These are phyloP conservation scores for Euphrasia confusa DNA, from an alignment of 257 asterid genomes.

Conservation along the genomic window DNA sequence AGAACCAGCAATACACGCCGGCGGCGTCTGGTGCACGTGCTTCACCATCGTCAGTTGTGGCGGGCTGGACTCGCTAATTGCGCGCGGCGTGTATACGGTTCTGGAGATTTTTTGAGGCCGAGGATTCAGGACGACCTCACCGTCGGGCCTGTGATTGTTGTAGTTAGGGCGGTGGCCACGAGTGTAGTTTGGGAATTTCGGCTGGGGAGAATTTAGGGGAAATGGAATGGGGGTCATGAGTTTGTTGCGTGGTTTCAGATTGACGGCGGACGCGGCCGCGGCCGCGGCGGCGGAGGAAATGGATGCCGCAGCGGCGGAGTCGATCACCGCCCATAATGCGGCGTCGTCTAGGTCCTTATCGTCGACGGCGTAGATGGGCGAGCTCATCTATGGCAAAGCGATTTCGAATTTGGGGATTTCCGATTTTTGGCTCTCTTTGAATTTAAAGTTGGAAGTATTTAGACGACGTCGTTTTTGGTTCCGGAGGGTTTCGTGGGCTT, in stretches of 20 bases:
- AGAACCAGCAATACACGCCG: slow-evolving; percentile 27
- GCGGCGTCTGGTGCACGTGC: slow-evolving; percentile 56
- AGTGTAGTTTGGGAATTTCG: slow-evolving; percentile 25
- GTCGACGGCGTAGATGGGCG: slow-evolving; percentile 45
- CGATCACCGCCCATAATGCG: slow-evolving; percentile 92
- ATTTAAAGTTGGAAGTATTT: slow-evolving; percentile 21
- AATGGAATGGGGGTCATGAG: slow-evolving; percentile 58
- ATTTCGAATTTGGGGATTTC: slow-evolving; percentile 3
- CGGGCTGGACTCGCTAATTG: slow-evolving; percentile 34
- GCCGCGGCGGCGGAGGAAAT: slow-evolving; percentile 35
- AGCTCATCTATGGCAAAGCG: slow-evolving; percentile 30
- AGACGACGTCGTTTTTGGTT: slow-evolving; percentile 21
- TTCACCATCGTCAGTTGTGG: slow-evolving; percentile 57
- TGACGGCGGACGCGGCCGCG: slow-evolving; percentile 21
- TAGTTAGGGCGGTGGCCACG: slow-evolving; percentile 32
- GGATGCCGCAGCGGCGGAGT: slow-evolving; percentile 88
- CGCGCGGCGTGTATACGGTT: slow-evolving; percentile 26
- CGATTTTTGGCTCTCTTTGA: slow-evolving; percentile 23
- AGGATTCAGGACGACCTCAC: slow-evolving; percentile 52
- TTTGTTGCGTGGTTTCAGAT: slow-evolving; percentile 39
- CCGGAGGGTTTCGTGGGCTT: not conserved
- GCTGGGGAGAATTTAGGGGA: slow-evolving; percentile 56
- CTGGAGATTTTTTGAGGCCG: slow-evolving; percentile 53
- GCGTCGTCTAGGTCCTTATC: slow-evolving; percentile 90
- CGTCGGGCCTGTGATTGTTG: slow-evolving; percentile 30